Evolutionary conservation across 345 rosid genomes (phyloP), one percentile per base, ranked within the genome.

Genomic region (Syzygium oleosum): DNA sequence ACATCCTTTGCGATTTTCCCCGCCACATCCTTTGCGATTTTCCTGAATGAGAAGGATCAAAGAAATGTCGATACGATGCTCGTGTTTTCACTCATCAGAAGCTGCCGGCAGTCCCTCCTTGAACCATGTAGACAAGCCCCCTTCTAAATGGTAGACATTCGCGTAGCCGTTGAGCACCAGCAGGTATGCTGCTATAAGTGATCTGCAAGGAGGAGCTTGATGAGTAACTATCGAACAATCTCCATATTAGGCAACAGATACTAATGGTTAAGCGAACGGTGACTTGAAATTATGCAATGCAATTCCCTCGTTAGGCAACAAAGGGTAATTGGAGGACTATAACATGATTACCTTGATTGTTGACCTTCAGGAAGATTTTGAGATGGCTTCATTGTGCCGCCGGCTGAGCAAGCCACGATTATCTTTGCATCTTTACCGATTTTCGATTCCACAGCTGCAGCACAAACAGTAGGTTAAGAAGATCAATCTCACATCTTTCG

Each of bases 291-390:
- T 54, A 25, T 9, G 17, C 23, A 85, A 58, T 6, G n/a, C 3
- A 4, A 38, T 54, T 21, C 68, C 23, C 34, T 51, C 55, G 85
- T 9, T 41, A 54, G 43, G 87, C 41, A 85, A 16, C 9, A 43
- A 25, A 12, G 78, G 43, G 53, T 23, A 41, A 63, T 13, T 27
- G 29, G 2, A 27, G 51, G 49, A 85, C 49, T 22, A 25, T 25
- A 83, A 21, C 31, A n/a, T 56, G 41, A n/a, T 87, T 54, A 97
- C 99, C 99, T 97, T 8, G 99, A 97, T 65, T 96, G 99, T 87
- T 97, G 98, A 85, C 99, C 99, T 93, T 97, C 95, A 15, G 99
- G 99, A 51, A 97, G 97, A 92, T 88, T 97, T 91, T 95, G 96
- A 16, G 98, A 88, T 77, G 99, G 99, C 90, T 91, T 97, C 94